A percentile compares a stretch with the other conserved stretches of the same genome.
Evolutionary conservation across 176 grass and related monocot genomes (phyloP).

Genomic region (Hsuehochloa calcarea): DNA sequence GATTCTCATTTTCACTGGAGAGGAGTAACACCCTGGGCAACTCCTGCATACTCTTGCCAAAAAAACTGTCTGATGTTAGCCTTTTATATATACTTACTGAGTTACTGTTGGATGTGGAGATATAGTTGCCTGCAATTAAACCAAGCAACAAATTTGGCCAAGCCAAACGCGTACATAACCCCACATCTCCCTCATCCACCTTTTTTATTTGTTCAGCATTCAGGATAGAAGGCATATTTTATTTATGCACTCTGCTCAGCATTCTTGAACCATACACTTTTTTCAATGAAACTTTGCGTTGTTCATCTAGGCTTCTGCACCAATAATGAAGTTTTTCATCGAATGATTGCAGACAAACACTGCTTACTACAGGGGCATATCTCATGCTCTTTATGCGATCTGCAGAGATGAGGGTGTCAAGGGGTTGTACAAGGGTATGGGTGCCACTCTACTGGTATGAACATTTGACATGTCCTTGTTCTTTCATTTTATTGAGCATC

Average conservation of each 20-base stretch:
- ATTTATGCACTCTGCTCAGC: background rate
- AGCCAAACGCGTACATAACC: background rate
- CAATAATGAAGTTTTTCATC: background rate
- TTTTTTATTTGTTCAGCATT: background rate
- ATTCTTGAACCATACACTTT: background rate
- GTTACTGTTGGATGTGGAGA: background rate
- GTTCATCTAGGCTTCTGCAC: constrained; percentile 21
- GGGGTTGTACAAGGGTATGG: constrained; percentile 96
- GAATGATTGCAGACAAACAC: constrained; percentile 75
- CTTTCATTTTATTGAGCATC: constrained; percentile 2
- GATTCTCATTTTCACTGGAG: background rate
- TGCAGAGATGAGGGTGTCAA: constrained; percentile 88
- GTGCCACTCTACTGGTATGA: constrained; percentile 81
- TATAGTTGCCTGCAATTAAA: background rate
- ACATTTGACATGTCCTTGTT: constrained; percentile 6
- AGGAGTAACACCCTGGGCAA: background rate
- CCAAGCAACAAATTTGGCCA: background rate
- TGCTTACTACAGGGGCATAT: constrained; percentile 93
- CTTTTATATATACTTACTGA: background rate
- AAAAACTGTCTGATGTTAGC: background rate
- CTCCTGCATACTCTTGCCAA: background rate
- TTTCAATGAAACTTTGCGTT: background rate
- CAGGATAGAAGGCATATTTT: background rate
- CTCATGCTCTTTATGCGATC: constrained; percentile 73
- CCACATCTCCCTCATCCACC: background rate